A percentile compares a stretch with the other conserved stretches of the same genome.
Evolutionary conservation across 78 protist species (phyloP).

Genomic region (Emiliania huxleyi): DNA sequence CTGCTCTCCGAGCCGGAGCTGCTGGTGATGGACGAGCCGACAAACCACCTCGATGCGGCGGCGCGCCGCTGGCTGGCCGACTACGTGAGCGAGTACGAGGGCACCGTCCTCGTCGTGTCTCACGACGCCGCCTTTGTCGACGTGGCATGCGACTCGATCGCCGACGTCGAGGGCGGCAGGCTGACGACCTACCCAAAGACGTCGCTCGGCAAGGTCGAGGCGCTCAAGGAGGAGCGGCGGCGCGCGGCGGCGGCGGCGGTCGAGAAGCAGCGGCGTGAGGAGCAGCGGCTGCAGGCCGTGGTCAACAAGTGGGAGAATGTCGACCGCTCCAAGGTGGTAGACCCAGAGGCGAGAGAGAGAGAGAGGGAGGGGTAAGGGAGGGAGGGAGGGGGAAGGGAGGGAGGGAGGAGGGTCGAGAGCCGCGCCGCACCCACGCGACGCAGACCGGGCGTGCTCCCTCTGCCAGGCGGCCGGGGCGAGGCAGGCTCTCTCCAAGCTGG

Average conservation of each 20-base stretch:
- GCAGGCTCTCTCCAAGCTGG: not conserved
- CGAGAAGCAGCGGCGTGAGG: not conserved
- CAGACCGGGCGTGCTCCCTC: too few species aligned
- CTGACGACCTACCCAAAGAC: not conserved
- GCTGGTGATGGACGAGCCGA: not conserved
- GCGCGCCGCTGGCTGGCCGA: conserved; percentile 81
- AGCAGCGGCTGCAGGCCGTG: not conserved
- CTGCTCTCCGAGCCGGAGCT: not conserved
- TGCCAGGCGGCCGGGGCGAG: not conserved
- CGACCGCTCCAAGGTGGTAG: too few species aligned
- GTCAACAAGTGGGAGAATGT: not conserved
- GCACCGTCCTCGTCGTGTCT: conserved; percentile 1
- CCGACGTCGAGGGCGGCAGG: not conserved
- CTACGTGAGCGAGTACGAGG: not conserved
- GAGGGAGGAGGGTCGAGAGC: too few species aligned
- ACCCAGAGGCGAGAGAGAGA: too few species aligned
- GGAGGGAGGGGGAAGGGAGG: too few species aligned
- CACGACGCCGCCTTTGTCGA: not conserved
- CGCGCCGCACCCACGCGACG: too few species aligned
- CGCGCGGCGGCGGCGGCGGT: not conserved
- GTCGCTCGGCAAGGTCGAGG: not conserved
- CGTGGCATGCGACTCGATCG: not conserved
- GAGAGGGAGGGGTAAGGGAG: too few species aligned
- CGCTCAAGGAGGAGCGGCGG: not conserved
- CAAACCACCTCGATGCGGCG: conserved; percentile 78